Evolutionary conservation across 1,284 basidiomycete genomes (phyloP).

Genomic region (Cerioporus squamosus): DNA sequence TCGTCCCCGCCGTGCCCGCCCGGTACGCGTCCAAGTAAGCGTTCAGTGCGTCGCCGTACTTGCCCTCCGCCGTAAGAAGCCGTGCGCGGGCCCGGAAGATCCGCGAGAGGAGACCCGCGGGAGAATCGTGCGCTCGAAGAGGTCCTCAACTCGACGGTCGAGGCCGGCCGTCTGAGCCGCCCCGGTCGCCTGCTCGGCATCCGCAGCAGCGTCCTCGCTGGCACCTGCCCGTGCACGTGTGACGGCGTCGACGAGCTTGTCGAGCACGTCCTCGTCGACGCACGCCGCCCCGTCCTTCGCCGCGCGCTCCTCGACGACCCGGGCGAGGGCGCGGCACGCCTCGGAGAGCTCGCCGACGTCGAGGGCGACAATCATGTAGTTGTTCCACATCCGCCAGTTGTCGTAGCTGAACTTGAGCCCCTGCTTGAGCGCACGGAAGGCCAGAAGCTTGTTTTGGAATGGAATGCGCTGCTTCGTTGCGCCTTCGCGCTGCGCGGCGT

Average conservation of each 20-base stretch:
- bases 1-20: constrained; percentile 67
- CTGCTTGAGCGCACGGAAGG: constrained; percentile 93
- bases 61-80: constrained; percentile 73
- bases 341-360: constrained; percentile 94
- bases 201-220: constrained; percentile 18
- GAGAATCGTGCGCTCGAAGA: constrained; percentile 82
- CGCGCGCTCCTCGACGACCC: constrained; percentile 85
- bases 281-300: constrained; percentile 61
- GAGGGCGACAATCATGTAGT: constrained; percentile 95
- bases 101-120: constrained; percentile 74
- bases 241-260: constrained; percentile 86
- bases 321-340: constrained; percentile 81
- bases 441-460: constrained; percentile 81
- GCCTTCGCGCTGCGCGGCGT: constrained; percentile 22
- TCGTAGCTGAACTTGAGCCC: constrained; percentile 86
- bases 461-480: constrained; percentile 41
- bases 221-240: constrained; percentile 54
- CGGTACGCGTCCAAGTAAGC: constrained; percentile 87
- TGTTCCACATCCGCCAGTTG: constrained; percentile 98
- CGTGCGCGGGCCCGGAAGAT: constrained; percentile 84
- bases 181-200: constrained; percentile 37
- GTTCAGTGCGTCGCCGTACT: constrained; percentile 79
- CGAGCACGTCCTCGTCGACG: constrained; percentile 87
- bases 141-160: constrained; percentile 61
- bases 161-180: constrained; percentile 74